Base-by-base conservation (phyloP, 225 moss, liverwort and hornwort genomes). In the Straminergon stramineum region DNA sequence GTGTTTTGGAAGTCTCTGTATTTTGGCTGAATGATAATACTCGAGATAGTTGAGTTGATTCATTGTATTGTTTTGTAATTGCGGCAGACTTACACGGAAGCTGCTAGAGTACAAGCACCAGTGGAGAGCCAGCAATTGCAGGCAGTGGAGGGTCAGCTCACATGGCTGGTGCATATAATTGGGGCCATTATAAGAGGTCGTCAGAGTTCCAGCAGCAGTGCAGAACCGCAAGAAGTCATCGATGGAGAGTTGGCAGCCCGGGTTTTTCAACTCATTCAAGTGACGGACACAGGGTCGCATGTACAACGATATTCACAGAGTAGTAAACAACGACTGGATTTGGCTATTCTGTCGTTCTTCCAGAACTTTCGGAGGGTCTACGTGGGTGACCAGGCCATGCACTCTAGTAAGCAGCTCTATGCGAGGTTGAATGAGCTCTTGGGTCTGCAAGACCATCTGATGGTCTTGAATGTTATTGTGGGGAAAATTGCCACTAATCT, bases 331-430 rank as follows among this genome's bases (percentile, higher is more conserved):
- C 91, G 95, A 57, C 91, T 95, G 90, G 95, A 95, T 79, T 90
- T 95, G 89, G 95, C 95, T 35, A 92, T 95, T 87, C 91, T 95
- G 31, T 92, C 91, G 57, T 95, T 95, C 89, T 94, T 95, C 79
- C 95, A 95, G 89, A 95, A 92, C 75, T 95, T 95, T 90, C 93
- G 95, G 71, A 92, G 95, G 86, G 95, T 95, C 27, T 95, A 95
- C 56, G 95, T 95, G 81, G 95, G 95, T 31, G 95, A 95, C 90
- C 95, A 95, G 89, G 95, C 95, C 87, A 95, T 94, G 95, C 95
- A 95, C 89, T 95, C 95, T n/a, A 94, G 94, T 90, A 94, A 95
- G 88, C 94, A 94, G 89, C 91, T 95, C 65, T 95, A 95, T 84
- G 91, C 93, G 39, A 90, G 93, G 77, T 91, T 95, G 91, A 92